phyloP scores from a whole-genome alignment of 768 basidiomycete genomes.

The Kwoniella sp. region DNA sequence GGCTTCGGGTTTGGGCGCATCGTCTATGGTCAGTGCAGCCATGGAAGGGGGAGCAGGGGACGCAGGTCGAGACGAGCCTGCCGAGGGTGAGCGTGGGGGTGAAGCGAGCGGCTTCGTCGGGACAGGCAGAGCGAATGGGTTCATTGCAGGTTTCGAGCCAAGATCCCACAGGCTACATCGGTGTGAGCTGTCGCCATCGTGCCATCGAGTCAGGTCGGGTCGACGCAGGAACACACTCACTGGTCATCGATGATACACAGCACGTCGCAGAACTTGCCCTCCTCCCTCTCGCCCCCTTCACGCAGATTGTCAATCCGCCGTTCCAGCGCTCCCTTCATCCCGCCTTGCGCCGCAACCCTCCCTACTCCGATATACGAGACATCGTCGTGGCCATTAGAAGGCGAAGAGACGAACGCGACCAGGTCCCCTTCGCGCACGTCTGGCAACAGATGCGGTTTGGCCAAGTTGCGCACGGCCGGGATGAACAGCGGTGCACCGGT shows the following conservation, averaged over 20 bases:
- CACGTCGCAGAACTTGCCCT: conserved; percentile 44
- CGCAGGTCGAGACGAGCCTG: conserved; percentile 6
- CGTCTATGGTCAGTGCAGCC: conserved; percentile 1
- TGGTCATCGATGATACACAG: conserved; percentile 45
- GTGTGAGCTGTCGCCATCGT: neutral
- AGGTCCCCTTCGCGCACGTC: conserved; percentile 36
- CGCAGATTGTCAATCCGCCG: conserved; percentile 20
- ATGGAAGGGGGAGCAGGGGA: neutral
- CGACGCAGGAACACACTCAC: conserved; percentile 21
- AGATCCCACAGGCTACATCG: conserved; percentile 45
- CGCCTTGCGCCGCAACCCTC: conserved; percentile 34
- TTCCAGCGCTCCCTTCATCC: conserved; percentile 41
- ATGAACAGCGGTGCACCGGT: conserved; percentile 47
- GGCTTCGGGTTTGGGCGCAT: neutral
- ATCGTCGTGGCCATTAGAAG: conserved; percentile 8
- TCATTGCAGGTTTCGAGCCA: conserved; percentile 30
- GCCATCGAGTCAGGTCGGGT: neutral
- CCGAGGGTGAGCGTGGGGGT: conserved; percentile 5
- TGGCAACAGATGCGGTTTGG: conserved; percentile 33
- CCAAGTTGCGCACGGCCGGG: conserved; percentile 40
- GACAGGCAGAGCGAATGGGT: conserved; percentile 20
- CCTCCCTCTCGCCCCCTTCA: conserved; percentile 30
- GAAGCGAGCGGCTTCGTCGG: conserved; percentile 22
- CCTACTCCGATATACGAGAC: conserved; percentile 42
- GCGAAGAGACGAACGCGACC: conserved; percentile 34